Conservation (phyloP, 257 asterid species). For the Petunia secreta region DNA sequence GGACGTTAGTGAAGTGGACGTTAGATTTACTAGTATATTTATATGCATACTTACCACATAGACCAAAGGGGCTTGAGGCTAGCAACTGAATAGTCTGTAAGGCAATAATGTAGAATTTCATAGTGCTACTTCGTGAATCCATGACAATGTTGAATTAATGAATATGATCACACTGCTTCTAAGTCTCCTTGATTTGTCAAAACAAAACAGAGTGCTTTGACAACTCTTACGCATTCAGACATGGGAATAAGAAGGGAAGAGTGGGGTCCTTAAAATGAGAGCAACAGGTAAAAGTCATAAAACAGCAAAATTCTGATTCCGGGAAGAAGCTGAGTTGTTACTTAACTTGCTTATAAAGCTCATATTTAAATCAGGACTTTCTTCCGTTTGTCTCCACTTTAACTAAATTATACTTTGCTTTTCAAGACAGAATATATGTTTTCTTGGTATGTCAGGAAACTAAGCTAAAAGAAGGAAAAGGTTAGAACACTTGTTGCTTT, state of each 20-base stretch:
- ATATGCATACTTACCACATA: slow-evolving; percentile 8
- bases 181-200: neutral
- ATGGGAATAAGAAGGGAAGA: slow-evolving; percentile 7
- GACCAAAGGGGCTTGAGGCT: slow-evolving; percentile 1
- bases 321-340: neutral
- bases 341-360: neutral
- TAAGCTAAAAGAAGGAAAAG: neutral
- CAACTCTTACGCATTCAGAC: neutral
- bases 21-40: neutral
- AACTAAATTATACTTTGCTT: neutral
- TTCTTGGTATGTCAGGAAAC: slow-evolving; percentile 26
- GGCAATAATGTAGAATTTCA: slow-evolving; percentile 22
- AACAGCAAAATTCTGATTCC: slow-evolving; percentile 1
- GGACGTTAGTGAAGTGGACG: neutral
- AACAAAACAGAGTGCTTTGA: neutral
- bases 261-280: slow-evolving; percentile 16
- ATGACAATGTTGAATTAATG: neutral
- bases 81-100: slow-evolving; percentile 11
- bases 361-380: neutral
- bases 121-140: slow-evolving; percentile 10
- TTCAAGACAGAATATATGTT: slow-evolving; percentile 21
- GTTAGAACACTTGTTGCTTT: neutral
- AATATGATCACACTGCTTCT: neutral
- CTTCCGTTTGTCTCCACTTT: neutral
- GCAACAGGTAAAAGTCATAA: slow-evolving; percentile 16